Base-by-base conservation (phyloP, 1,284 basidiomycete genomes). In the Sporisorium scitamineum region DNA sequence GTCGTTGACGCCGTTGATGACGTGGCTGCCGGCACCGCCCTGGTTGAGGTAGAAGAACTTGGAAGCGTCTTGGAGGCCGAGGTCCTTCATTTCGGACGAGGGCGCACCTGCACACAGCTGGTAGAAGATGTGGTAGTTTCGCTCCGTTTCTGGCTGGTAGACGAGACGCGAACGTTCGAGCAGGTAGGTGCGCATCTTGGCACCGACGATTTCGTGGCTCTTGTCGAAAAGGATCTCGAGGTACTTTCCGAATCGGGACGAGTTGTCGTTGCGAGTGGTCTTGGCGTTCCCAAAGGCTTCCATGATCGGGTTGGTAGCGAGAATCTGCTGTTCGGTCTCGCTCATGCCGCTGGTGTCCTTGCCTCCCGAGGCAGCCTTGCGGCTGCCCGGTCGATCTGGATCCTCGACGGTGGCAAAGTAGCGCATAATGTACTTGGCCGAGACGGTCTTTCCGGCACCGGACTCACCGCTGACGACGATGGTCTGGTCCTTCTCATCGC, bases 91-190 rank as follows among this genome's bases (percentile, higher is more conserved):
- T 85, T 99, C 96, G 85, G 97, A 96, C 26, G 93, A 88, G 2
- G 96, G 95, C 5, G 94, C 95, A 58, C 97, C 97, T 2, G 96
- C 93, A 80, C 96, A 94, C n/a, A 99, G 88, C 86, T 99, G 97
- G 87, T 99, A 99, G 88, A 99, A 99, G 83, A 99, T 97, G 87
- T 99, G 97, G 86, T 99, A 99, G 87, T 99, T 99, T 64, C 97
- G 91, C 87, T 99, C 97, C 37, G 81, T 64, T 77, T 93, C 89
- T 18, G 97, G 95, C 87, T 99, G 97, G 86, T 97, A 98, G 61
- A 97, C 95, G 74, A 99, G 92, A 76, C 97, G 92, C 42, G 95
- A 97, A 34, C 97, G 93, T 85, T 99, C 97, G 60, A 99, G 89
- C 24, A 99, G 90, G 87, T 99, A 99, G 50, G 97, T 99, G 73